Evolutionary conservation across 495 filamentous ascomycete genomes (phyloP), one percentile per base, ranked within the genome.

Genomic region (Podospora bellae-mahoneyi): DNA sequence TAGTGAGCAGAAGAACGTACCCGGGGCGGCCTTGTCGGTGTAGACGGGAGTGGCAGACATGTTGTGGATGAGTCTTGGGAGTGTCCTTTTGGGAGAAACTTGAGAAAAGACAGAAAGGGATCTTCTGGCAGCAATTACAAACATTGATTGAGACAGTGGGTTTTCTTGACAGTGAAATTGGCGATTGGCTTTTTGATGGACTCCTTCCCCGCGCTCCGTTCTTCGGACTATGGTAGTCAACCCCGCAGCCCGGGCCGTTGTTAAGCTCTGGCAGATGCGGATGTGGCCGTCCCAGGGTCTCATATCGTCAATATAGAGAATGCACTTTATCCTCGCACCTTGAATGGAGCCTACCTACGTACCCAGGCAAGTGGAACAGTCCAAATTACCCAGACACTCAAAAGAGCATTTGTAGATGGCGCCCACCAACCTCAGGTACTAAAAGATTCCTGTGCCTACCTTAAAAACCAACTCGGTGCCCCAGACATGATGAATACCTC

Each of bases 1-100:
- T 2, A 39, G n/a, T 15, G 2, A 23, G 65, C 28, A 30, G 44
- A 58, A 57, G 27, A 9, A 84, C 84, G 66, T 76, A 86, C 84
- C 78, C 66, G 78, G 78, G 69, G 83, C 82, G 59, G 84, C 84
- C 64, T 85, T 80, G 75, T 79, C 80, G 71, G 79, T 82, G 71
- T 82, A 82, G 65, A 86, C 78, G n/a, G 80, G 77, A 55, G 75
- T 79, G 71, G 79, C 79, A 74, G 82, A 77, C 80, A 84, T 82
- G 60, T 68, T 79, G 78, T 75, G 69, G 59, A 66, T 60, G 44
- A 56, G 66, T 74, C 65, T 70, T 19, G 13, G 34, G 26, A 69
- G 18, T 59, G 61, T 23, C 69, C 27, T 64, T 60, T 27, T 62
- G 60, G 64, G 18, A 4, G 28, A n/a, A 60, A 59, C 53, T 63